A percentile compares a stretch with the other conserved stretches of the same genome.
phyloP scores from a whole-genome alignment of 1,139 yeast genomes.

The Saccharomycopsis hybrid region DNA sequence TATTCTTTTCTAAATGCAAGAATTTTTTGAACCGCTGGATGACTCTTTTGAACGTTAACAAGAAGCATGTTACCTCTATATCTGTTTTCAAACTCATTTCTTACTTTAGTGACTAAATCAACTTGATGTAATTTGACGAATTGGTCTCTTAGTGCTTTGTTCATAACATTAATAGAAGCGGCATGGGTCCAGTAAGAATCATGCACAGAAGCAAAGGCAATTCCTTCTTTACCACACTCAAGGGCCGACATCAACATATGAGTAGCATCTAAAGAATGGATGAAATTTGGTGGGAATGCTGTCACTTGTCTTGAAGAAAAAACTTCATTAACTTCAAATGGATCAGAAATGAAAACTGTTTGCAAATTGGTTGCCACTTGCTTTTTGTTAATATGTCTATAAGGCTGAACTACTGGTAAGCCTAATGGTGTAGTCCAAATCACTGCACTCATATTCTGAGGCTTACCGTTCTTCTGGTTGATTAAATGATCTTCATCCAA shows the following conservation, averaged over 20 bases:
- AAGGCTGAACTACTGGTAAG: conserved; percentile 93
- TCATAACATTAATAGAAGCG: conserved; percentile 70
- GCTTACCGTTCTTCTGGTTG: conserved; percentile 33
- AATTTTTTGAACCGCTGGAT: conserved; percentile 49
- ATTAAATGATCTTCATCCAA: conserved; percentile 32
- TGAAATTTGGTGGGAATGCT: conserved; percentile 94
- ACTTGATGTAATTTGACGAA: conserved; percentile 73
- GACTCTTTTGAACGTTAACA: conserved; percentile 45
- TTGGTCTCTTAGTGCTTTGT: conserved; percentile 63
- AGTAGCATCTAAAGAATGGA: conserved; percentile 94
- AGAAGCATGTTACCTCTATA: conserved; percentile 67
- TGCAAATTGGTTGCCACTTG: conserved; percentile 76
- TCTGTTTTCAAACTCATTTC: conserved; percentile 74
- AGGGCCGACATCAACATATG: conserved; percentile 91
- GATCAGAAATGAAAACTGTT: conserved; percentile 75
- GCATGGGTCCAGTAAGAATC: conserved; percentile 99
- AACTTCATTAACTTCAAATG: conserved; percentile 74
- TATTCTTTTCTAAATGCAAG: conserved; percentile 44
- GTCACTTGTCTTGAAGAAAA: conserved; percentile 84
- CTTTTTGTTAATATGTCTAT: conserved; percentile 59
- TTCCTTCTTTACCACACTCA: conserved; percentile 57
- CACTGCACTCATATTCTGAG: conserved; percentile 74
- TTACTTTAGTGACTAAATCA: conserved; percentile 62
- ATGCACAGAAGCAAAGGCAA: conserved; percentile 94
- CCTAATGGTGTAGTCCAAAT: conserved; percentile 98